phyloP scores from a whole-genome alignment of 768 basidiomycete genomes.

The Termitomyces sp. region DNA sequence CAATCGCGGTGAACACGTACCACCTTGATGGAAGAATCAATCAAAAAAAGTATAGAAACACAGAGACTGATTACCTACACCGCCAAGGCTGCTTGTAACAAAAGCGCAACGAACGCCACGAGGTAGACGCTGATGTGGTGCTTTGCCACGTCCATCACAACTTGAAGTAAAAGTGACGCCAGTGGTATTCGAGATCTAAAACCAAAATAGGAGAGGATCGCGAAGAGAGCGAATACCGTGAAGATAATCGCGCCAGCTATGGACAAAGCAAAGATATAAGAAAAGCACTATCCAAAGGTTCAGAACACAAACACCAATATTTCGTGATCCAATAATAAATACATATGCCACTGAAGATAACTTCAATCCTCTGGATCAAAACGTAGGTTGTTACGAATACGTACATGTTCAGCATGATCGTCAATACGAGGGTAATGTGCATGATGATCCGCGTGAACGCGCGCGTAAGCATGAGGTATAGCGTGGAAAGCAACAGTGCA shows the following conservation, averaged over 20 bases:
- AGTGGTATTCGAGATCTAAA: slow-evolving; percentile 72
- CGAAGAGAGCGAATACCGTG: slow-evolving; percentile 73
- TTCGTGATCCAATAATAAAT: slow-evolving; percentile 70
- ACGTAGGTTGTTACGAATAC: slow-evolving; percentile 27
- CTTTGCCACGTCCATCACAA: slow-evolving; percentile 75
- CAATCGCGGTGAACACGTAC: slow-evolving; percentile 74
- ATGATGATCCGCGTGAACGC: slow-evolving; percentile 71
- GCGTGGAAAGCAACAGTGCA: slow-evolving; percentile 57
- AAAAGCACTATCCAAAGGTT: not conserved
- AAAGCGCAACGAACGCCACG: slow-evolving; percentile 67
- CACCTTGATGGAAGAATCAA: slow-evolving; percentile 35
- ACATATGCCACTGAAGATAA: slow-evolving; percentile 53
- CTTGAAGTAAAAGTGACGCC: slow-evolving; percentile 72
- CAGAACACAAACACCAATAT: slow-evolving; percentile 52
- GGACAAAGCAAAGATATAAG: not conserved
- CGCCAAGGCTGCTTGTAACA: slow-evolving; percentile 64
- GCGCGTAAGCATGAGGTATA: slow-evolving; percentile 68
- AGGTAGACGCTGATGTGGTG: slow-evolving; percentile 64
- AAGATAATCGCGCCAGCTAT: slow-evolving; percentile 81
- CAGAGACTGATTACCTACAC: slow-evolving; percentile 40
- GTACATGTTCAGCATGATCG: slow-evolving; percentile 60
- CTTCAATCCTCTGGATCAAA: not conserved
- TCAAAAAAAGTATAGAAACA: not conserved
- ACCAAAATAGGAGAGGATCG: slow-evolving; percentile 70
- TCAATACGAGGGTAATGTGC: slow-evolving; percentile 67